A percentile compares a stretch with the other conserved stretches of the same genome.
These are phyloP conservation scores for Lentinula lateritia DNA, from an alignment of 768 basidiomycete genomes.

Conservation along the genomic window DNA sequence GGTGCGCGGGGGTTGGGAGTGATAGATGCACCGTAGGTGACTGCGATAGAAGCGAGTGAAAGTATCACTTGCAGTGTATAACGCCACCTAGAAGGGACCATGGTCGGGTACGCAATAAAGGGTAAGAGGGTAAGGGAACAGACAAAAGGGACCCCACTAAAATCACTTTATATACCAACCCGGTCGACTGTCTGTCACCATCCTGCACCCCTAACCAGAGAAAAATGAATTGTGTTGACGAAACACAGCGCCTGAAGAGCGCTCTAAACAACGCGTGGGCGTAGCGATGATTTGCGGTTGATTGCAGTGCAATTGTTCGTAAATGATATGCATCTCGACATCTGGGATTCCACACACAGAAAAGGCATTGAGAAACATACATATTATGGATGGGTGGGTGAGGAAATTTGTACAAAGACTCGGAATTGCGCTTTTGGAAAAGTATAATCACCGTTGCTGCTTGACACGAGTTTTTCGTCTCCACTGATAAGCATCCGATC, in stretches of 20 bases:
- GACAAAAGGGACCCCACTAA: neutral
- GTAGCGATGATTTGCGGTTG: neutral
- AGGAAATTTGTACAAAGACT: too few species aligned
- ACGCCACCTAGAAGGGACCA: neutral
- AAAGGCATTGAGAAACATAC: too few species aligned
- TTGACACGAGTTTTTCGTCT: too few species aligned
- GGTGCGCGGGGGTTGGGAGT: too few species aligned
- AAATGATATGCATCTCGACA: neutral
- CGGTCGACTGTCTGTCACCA: too few species aligned
- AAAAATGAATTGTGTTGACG: neutral
- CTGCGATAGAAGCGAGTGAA: neutral
- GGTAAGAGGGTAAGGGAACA: neutral
- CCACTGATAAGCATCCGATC: too few species aligned
- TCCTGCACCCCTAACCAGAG: too few species aligned
- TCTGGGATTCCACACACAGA: too few species aligned
- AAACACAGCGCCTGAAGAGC: neutral
- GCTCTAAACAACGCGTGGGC: neutral
- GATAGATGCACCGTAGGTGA: neutral
- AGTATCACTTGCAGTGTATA: neutral
- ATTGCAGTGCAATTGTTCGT: neutral
- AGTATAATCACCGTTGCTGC: too few species aligned
- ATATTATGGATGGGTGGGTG: too few species aligned
- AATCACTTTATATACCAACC: neutral
- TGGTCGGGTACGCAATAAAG: neutral
- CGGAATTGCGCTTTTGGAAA: too few species aligned